phyloP scores from a whole-genome alignment of 352 stramenopile genomes.

The Pythium vanterpoolii region DNA sequence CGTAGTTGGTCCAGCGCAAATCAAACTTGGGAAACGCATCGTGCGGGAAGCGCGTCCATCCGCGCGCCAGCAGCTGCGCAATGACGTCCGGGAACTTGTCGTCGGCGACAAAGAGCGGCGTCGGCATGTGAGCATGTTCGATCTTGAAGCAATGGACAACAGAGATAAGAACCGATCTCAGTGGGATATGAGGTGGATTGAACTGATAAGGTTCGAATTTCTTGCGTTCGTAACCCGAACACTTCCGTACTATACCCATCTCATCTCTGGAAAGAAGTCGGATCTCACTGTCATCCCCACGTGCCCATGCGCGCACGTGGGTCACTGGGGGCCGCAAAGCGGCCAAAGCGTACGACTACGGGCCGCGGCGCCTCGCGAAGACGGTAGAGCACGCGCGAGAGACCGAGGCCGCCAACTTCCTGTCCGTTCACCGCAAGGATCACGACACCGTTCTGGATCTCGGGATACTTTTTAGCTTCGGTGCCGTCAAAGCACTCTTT shows the following conservation, averaged over 20 bases:
- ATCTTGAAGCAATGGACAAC: background rate
- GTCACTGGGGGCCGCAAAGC: slow-evolving; percentile 36
- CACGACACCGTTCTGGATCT: slow-evolving; percentile 80
- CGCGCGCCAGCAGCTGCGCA: slow-evolving; percentile 28
- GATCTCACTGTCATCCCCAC: slow-evolving; percentile 29
- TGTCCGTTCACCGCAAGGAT: slow-evolving; percentile 82
- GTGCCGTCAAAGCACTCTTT: slow-evolving; percentile 80
- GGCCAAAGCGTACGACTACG: slow-evolving; percentile 79
- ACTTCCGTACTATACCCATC: background rate
- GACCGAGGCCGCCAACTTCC: slow-evolving; percentile 61
- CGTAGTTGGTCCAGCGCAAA: slow-evolving; percentile 75
- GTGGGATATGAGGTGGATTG: background rate
- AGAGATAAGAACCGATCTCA: background rate
- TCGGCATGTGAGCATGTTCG: background rate
- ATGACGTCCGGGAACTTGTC: slow-evolving; percentile 62
- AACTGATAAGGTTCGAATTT: background rate
- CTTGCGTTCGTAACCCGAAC: background rate
- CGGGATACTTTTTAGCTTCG: slow-evolving; percentile 66
- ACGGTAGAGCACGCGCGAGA: slow-evolving; percentile 72
- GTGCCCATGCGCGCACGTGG: slow-evolving; percentile 32
- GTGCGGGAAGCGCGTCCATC: slow-evolving; percentile 55
- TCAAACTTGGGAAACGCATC: slow-evolving; percentile 50
- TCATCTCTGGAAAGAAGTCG: background rate
- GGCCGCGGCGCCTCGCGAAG: slow-evolving; percentile 74
- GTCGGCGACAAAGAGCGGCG: slow-evolving; percentile 45